Conservation (phyloP, 1,284 basidiomycete species). For the Violaceomyces palustris region DNA sequence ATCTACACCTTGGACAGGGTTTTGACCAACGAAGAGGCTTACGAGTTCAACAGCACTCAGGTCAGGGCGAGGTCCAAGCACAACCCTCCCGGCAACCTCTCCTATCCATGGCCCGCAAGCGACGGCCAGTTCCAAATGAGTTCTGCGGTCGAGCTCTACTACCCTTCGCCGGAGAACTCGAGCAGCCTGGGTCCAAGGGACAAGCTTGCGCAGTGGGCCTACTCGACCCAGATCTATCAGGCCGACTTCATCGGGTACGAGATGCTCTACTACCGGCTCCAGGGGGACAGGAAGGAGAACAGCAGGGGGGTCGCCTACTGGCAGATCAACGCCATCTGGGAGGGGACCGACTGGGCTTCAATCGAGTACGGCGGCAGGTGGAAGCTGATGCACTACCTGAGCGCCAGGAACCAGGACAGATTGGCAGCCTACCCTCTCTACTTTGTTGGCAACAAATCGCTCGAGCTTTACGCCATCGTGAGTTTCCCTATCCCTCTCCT, state of each 20-base stretch:
- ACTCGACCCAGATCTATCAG: conserved; percentile 29
- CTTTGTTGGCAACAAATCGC: conserved; percentile 57
- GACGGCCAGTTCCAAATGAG: conserved; percentile 62
- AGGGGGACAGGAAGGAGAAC: conserved; percentile 62
- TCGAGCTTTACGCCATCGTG: conserved; percentile 58
- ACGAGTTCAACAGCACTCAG: conserved; percentile 62
- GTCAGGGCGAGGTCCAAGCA: conserved; percentile 61
- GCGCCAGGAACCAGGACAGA: conserved; percentile 58
- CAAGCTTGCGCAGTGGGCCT: conserved; percentile 13
- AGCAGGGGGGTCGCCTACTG: conserved; percentile 63
- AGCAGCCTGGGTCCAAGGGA: background rate
- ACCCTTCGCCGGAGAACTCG: conserved; percentile 3
- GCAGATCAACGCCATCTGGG: conserved; percentile 68
- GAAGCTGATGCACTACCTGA: conserved; percentile 60
- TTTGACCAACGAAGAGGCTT: conserved; percentile 57
- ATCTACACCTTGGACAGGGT: conserved; percentile 65
- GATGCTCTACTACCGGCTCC: conserved; percentile 64
- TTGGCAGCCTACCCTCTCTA: conserved; percentile 60
- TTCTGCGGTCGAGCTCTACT: conserved; percentile 57
- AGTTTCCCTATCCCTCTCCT: conserved; percentile 1
- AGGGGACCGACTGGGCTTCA: conserved; percentile 62
- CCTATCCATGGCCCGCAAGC: conserved; percentile 61
- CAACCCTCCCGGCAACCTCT: conserved; percentile 60
- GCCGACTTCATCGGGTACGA: conserved; percentile 55
- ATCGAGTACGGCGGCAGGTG: conserved; percentile 64